Conservation (phyloP, 345 rosid species). For the Euphorbia peplus region DNA sequence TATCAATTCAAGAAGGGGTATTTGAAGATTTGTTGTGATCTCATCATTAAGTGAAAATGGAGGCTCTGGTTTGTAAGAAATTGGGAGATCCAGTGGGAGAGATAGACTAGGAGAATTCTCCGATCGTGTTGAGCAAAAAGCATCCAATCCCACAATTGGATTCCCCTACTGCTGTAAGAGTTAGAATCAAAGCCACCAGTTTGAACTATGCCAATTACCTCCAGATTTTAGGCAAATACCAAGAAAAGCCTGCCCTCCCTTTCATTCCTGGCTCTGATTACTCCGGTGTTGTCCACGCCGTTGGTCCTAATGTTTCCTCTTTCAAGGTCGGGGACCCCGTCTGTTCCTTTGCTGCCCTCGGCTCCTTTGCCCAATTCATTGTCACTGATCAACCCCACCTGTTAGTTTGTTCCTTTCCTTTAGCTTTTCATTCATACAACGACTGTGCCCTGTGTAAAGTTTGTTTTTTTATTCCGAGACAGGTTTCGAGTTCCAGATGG, state of each 20-base stretch:
- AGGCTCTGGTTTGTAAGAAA: conserved; percentile 74
- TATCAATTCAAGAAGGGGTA: too few relatives aligned
- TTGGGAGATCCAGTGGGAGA: conserved; percentile 65
- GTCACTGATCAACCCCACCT: conserved; percentile 66
- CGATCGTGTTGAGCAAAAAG: conserved; percentile 42
- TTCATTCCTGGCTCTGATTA: conserved; percentile 94
- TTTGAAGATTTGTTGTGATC: too few relatives aligned
- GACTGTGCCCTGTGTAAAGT: not conserved
- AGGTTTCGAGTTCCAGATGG: conserved; percentile 73
- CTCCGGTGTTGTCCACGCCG: conserved; percentile 65
- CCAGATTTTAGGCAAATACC: conserved; percentile 83
- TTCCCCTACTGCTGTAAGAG: conserved; percentile 60
- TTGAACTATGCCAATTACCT: conserved; percentile 91
- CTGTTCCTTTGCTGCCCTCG: conserved; percentile 59
- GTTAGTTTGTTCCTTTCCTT: conserved; percentile 18
- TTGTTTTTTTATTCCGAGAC: not conserved
- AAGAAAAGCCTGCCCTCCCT: conserved; percentile 77
- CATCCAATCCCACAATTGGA: conserved; percentile 59
- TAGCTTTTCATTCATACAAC: not conserved
- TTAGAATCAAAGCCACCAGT: conserved; percentile 86
- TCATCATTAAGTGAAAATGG: conserved; percentile 53
- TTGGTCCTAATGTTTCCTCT: conserved; percentile 56
- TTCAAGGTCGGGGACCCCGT: conserved; percentile 77
- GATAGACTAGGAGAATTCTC: conserved; percentile 30
- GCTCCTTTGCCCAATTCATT: conserved; percentile 83